Percentiles rank a stretch among this genome's conserved stretches.
These are phyloP conservation scores for Eucalyptus cladocalyx DNA, from an alignment of 345 rosid genomes.

Conservation along the genomic window DNA sequence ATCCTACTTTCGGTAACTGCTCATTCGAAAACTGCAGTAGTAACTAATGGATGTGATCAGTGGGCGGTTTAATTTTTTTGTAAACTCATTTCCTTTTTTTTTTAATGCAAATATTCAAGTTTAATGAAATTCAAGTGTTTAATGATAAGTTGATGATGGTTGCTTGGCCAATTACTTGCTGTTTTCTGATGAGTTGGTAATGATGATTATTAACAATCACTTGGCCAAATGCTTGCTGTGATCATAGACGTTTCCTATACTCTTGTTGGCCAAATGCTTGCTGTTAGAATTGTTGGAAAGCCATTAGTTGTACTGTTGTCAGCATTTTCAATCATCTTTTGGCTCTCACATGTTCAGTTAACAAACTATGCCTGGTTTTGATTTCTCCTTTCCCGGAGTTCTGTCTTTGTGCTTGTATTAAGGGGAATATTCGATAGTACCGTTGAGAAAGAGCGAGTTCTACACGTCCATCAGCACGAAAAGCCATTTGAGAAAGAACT, in stretches of 20 bases:
- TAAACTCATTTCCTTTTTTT: too few species aligned
- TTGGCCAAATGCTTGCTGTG: constrained; percentile 27
- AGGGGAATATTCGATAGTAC: not conserved
- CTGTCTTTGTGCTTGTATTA: not conserved
- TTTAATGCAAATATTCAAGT: not conserved
- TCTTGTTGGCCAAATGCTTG: too few species aligned
- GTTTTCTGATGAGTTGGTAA: not conserved
- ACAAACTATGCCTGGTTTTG: not conserved
- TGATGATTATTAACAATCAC: not conserved
- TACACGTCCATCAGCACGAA: rapidly evolving
- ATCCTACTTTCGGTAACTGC: constrained; percentile 82
- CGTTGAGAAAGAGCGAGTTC: not conserved
- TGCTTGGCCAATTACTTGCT: too few species aligned
- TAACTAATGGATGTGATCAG: too few species aligned
- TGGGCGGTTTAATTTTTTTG: too few species aligned
- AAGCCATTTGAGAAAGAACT: not conserved
- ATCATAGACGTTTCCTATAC: not conserved
- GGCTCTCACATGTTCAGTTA: not conserved
- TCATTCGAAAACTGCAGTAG: constrained; percentile 64
- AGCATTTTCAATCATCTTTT: not conserved
- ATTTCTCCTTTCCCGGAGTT: not conserved
- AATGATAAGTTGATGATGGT: too few species aligned
- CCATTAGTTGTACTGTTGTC: not conserved
- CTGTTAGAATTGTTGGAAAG: not conserved
- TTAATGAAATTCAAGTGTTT: not conserved